Base-by-base conservation (phyloP, 2,329 filamentous ascomycete species). In the Penicillium rolfsii region DNA sequence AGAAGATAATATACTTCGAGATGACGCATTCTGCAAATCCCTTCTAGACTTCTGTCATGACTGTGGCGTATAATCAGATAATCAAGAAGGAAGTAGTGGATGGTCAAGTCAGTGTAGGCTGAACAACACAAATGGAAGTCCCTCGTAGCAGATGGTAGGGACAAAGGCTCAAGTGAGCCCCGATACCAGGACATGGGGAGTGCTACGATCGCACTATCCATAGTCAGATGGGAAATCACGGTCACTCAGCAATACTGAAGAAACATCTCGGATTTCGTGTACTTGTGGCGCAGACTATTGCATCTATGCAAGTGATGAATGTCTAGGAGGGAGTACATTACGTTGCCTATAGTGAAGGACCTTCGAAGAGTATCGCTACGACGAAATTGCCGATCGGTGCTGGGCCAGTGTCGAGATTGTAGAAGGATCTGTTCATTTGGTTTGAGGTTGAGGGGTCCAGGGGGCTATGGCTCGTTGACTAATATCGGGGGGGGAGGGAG, bases 381-480 rank as follows among this genome's bases (percentile, higher is more conserved):
- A 45, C 12, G 26, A 19, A 6, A 33, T 3, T 53, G 22, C 35
- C 36, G 50, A 53, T 53, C 35, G 33, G 11, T 1, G 8, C 6
- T 19, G 22, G 50, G 16, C 50, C 30, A 33, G 8, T 2, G 30
- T 11, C 30, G 33, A 40, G 50, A 53, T 16, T 22, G 19, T n/a
- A 33, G 9, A 33, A 33, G 30, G 30, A 33, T 33, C 30, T 33
- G 8, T 33, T 33, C 9, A 33, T 33, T 53, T 22, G 14, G 50
- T 53, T 53, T 40, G 50, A 53, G 50, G 50, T 40, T 53, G 50
- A 53, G 50, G 33, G 50, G 35, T 28, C 36, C 35, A 40, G 50
- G 48, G 48, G 48, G 6, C 26, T 14, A 28, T 4, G 30, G 26
- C 12, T 48, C 14, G 12, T 28, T 26, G 19, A 48, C 45, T 45